These are phyloP conservation scores for Tulasnella sp. DNA, from an alignment of 768 basidiomycete genomes.

Conservation along the genomic window DNA sequence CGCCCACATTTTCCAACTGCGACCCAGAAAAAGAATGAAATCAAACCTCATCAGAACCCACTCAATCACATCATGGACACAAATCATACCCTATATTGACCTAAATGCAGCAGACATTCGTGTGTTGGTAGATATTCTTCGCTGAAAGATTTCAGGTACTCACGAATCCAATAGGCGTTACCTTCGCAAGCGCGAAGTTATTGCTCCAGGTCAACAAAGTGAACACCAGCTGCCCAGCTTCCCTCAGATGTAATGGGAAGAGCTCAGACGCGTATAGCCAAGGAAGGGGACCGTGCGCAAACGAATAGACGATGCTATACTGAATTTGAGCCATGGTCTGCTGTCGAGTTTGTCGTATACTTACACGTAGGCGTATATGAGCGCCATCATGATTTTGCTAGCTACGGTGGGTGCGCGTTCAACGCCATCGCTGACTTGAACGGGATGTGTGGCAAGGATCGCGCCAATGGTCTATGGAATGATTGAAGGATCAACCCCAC, in stretches of 20 bases:
- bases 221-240: constrained; percentile 12
- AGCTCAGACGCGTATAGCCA: constrained; percentile 11
- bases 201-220: constrained; percentile 7
- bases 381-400: constrained; percentile 9
- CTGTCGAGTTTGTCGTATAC: background rate
- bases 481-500: background rate
- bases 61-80: background rate
- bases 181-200: constrained; percentile 11
- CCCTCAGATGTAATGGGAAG: constrained; percentile 9
- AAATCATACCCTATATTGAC: constrained; percentile 7
- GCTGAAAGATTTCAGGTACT: no score
- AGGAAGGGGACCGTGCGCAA: constrained; percentile 13
- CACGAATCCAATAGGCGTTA: constrained; percentile 13
- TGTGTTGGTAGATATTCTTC: no score
- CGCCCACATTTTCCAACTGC: constrained; percentile 10
- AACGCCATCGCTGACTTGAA: background rate
- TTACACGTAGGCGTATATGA: constrained; percentile 13
- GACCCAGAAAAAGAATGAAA: background rate
- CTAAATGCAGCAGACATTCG: no score
- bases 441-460: constrained; percentile 2
- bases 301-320: constrained; percentile 8
- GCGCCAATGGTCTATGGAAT: constrained; percentile 2
- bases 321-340: background rate
- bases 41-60: background rate
- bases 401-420: background rate